phyloP scores from a whole-genome alignment of 768 basidiomycete genomes.

The Leccinum rimulosum region DNA sequence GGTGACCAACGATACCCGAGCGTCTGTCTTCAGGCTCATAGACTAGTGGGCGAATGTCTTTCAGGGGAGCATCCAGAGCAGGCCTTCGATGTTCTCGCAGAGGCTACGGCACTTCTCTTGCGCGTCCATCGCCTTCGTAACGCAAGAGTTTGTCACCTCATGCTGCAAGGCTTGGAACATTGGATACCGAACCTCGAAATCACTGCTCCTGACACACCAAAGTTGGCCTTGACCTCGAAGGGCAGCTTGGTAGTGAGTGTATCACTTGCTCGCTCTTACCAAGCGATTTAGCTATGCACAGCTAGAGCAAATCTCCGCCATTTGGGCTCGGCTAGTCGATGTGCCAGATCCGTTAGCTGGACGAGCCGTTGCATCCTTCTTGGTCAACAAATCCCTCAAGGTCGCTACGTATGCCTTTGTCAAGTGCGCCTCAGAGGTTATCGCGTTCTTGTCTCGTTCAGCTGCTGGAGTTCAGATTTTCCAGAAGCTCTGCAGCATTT shows the following conservation, averaged over 20 bases:
- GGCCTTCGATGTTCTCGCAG: slow-evolving; percentile 60
- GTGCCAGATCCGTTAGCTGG: slow-evolving; percentile 70
- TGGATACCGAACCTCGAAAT: slow-evolving; percentile 77
- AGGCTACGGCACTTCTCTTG: slow-evolving; percentile 72
- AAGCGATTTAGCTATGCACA: slow-evolving; percentile 70
- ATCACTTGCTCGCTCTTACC: slow-evolving; percentile 80
- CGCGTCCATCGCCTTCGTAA: slow-evolving; percentile 53
- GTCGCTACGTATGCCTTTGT: slow-evolving; percentile 79
- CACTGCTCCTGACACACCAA: slow-evolving; percentile 44
- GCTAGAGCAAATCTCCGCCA: slow-evolving; percentile 72
- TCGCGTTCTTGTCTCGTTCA: slow-evolving; percentile 82
- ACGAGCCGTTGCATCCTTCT: slow-evolving; percentile 75
- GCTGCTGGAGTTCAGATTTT: slow-evolving; percentile 69
- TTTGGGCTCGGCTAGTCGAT: slow-evolving; percentile 80
- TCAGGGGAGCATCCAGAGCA: slow-evolving; percentile 73
- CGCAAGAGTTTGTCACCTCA: slow-evolving; percentile 49
- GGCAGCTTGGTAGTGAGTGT: slow-evolving; percentile 58
- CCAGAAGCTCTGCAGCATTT: slow-evolving; percentile 79
- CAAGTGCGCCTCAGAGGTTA: slow-evolving; percentile 72
- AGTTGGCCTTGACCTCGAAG: slow-evolving; percentile 33
- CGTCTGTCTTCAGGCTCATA: slow-evolving; percentile 79
- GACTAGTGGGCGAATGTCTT: slow-evolving; percentile 70
- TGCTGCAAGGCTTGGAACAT: slow-evolving; percentile 77
- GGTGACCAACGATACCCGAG: slow-evolving; percentile 67
- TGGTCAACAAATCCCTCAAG: slow-evolving; percentile 85